Base-by-base conservation (phyloP, 139 green algal genomes). In the Chlamydomonas sphaeroides region DNA sequence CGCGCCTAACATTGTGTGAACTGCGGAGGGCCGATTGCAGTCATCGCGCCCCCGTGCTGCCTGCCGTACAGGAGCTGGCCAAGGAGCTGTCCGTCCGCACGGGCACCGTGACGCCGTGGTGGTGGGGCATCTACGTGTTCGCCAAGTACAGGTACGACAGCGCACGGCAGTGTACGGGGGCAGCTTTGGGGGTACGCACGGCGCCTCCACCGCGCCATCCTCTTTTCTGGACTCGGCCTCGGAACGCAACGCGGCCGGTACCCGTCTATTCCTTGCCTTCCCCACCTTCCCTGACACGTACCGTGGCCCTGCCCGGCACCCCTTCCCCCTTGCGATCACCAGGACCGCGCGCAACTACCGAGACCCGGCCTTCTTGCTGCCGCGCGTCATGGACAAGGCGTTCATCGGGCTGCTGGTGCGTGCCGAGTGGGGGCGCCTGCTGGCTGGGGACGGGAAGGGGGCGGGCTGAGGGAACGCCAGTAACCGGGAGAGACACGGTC, bases 31-130 rank as follows among this genome's bases (percentile, higher is more conserved):
- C n/a, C n/a, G n/a, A n/a, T n/a, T n/a, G n/a, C n/a, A n/a, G n/a
- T n/a, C n/a, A n/a, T n/a, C n/a, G n/a, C n/a, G n/a, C n/a, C n/a
- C n/a, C n/a, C n/a, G n/a, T n/a, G n/a, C n/a, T n/a, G n/a, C n/a
- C n/a, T n/a, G n/a, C n/a, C n/a, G n/a, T n/a, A n/a, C n/a, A 83
- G 51, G 65, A 79, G 35, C 79, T 84, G 32, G 72, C 78, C 45
- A 72, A 84, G 65, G 84, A 94, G 71, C 90, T 97, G 53, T 65
- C 84, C 30, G 85, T 89, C 8, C 87, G 63, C 76, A 62, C 57
- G 8, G 89, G 86, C 38, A 97, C 95, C 7, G 86, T 90, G 15
- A 97, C 94, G 25, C 93, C 94, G 15, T 91, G 88, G 72, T 97
- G 90, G 92, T 94, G 88, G 89, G 93, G 71, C 49, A 80, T 96